phyloP scores from a whole-genome alignment of 495 filamentous ascomycete genomes.

The Penicillium psychrofluorescens region DNA sequence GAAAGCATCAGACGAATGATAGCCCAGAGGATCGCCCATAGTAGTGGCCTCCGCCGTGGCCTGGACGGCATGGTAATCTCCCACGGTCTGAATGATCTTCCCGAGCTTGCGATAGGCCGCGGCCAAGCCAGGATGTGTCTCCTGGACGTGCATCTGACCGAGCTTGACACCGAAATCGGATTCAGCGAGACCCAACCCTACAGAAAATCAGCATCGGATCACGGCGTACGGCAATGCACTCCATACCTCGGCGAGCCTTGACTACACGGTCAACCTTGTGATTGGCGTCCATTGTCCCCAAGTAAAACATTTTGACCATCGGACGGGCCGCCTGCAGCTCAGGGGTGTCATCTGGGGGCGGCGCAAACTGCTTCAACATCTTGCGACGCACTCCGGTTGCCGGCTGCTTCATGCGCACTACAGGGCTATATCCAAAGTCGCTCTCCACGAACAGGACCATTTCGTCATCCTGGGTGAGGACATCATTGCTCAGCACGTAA shows the following conservation, averaged over 20 bases:
- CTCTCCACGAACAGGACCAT: constrained; percentile 96
- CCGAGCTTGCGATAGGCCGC: constrained; percentile 94
- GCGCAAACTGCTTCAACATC: constrained; percentile 97
- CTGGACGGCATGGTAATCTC: constrained; percentile 95
- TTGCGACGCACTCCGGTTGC: constrained; percentile 92
- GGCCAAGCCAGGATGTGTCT: constrained; percentile 78
- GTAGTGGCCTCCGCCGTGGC: constrained; percentile 95
- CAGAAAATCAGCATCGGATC: not conserved
- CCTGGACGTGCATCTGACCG: constrained; percentile 74
- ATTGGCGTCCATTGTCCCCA: constrained; percentile 88
- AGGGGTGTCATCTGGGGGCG: constrained; percentile 93
- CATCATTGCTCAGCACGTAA: constrained; percentile 81
- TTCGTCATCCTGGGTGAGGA: constrained; percentile 91
- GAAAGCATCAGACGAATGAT: constrained; percentile 93
- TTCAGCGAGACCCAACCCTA: constrained; percentile 87
- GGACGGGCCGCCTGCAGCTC: constrained; percentile 86
- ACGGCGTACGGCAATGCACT: not conserved
- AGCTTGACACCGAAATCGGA: constrained; percentile 90
- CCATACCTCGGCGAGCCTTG: constrained; percentile 79
- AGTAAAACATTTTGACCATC: constrained; percentile 89
- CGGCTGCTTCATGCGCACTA: constrained; percentile 91
- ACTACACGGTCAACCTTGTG: constrained; percentile 95
- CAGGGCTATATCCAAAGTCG: constrained; percentile 95
- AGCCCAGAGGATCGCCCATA: constrained; percentile 85
- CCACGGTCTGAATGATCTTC: constrained; percentile 82